Evolutionary conservation across 148 eudicot genomes (phyloP).

Genomic region (Rhododendron mucronatum): DNA sequence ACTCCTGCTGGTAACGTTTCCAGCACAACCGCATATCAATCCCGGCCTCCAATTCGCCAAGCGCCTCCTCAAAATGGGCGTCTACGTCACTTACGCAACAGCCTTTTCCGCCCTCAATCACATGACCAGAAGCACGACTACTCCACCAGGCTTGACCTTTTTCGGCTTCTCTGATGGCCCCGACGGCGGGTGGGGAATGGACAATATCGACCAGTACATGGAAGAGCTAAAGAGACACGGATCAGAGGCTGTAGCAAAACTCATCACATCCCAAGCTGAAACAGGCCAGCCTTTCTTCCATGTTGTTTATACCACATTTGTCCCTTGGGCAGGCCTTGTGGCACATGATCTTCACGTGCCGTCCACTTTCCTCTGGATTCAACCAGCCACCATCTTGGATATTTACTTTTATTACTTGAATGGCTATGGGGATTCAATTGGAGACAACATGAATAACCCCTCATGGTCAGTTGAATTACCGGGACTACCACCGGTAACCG

Average conservation of each 20-base stretch:
- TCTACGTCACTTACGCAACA: conserved; percentile 38
- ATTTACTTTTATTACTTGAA: conserved; percentile 30
- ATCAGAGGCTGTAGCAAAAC: conserved; percentile 17
- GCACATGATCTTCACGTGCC: conserved; percentile 40
- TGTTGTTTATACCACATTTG: conserved; percentile 31
- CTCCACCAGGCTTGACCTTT: neutral
- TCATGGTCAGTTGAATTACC: neutral
- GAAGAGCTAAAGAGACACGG: conserved; percentile 12
- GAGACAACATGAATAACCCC: neutral
- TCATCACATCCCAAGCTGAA: neutral
- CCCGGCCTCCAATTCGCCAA: conserved; percentile 54
- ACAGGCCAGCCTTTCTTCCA: no score
- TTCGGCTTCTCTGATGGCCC: conserved; percentile 30
- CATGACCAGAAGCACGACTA: neutral
- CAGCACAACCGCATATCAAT: conserved; percentile 52
- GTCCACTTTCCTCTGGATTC: conserved; percentile 27
- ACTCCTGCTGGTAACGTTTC: conserved; percentile 23
- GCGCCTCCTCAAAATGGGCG: conserved; percentile 26
- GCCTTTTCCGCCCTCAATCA: conserved; percentile 14
- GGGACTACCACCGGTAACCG: neutral
- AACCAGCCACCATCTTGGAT: conserved; percentile 32
- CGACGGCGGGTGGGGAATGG: conserved; percentile 20
- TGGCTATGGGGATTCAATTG: conserved; percentile 8
- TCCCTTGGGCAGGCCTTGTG: conserved; percentile 43
- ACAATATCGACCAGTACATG: conserved; percentile 3